A percentile compares a stretch with the other conserved stretches of the same genome.
Evolutionary conservation across 495 filamentous ascomycete species (phyloP).

Genomic region (Trichoderma orchidacearum): DNA sequence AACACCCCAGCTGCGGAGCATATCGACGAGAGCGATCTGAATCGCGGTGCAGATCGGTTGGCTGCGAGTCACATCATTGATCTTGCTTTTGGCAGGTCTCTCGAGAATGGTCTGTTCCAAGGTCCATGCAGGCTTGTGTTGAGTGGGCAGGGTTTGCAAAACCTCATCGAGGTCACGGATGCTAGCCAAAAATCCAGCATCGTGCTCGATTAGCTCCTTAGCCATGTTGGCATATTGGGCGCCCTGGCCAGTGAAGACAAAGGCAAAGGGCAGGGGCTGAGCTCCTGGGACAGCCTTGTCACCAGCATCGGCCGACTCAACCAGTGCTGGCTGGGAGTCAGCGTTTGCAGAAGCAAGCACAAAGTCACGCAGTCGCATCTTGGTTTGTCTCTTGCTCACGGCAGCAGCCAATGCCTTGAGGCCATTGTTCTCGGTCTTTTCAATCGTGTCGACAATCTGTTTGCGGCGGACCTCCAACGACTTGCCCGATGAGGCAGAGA

Average conservation of each 20-base stretch:
- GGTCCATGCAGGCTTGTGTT: constrained; percentile 17
- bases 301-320: constrained; percentile 22
- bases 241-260: constrained; percentile 35
- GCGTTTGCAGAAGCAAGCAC: not conserved
- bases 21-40: constrained; percentile 39
- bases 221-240: constrained; percentile 47
- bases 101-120: constrained; percentile 27
- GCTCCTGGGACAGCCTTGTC: constrained; percentile 7
- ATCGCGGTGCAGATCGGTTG: constrained; percentile 41
- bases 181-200: constrained; percentile 21
- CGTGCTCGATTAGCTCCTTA: constrained; percentile 32
- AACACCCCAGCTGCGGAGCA: constrained; percentile 42
- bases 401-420: constrained; percentile 15
- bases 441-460: not conserved
- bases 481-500: constrained; percentile 6
- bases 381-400: constrained; percentile 6
- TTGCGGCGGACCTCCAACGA: constrained; percentile 5
- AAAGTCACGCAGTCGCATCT: constrained; percentile 7
- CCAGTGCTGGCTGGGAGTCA: constrained; percentile 4
- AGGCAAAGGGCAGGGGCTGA: constrained; percentile 21
- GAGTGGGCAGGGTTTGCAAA: constrained; percentile 18
- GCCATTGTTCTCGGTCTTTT: not conserved
- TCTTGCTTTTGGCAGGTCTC: constrained; percentile 21
- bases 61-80: constrained; percentile 33
- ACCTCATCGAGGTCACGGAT: constrained; percentile 26